These are phyloP conservation scores for Hypericum androsaemum DNA, from an alignment of 345 rosid genomes.

Conservation along the genomic window DNA sequence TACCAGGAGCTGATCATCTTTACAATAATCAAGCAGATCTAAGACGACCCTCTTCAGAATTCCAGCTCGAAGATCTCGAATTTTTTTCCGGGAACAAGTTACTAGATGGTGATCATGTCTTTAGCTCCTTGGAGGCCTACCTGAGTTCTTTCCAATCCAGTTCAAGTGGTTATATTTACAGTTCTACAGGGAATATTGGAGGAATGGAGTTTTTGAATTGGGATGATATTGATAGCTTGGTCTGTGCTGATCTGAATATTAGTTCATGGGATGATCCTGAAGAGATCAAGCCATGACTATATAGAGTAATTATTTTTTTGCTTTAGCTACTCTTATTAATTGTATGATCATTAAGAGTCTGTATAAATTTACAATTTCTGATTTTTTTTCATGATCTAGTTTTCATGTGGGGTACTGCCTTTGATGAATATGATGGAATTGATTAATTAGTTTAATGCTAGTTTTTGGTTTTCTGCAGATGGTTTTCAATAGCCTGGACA, in stretches of 20 bases:
- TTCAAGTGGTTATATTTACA: slow-evolving; percentile 21
- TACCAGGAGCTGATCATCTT: background rate
- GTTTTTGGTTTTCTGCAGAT: too few species aligned
- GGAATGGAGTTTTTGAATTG: slow-evolving; percentile 31
- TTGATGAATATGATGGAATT: too few species aligned
- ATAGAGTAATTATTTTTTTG: background rate
- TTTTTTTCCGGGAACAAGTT: too few species aligned
- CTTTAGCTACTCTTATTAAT: background rate
- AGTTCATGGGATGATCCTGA: slow-evolving; percentile 42
- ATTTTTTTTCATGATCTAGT: too few species aligned
- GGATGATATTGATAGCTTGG: slow-evolving; percentile 46
- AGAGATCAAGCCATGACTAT: slow-evolving; percentile 31
- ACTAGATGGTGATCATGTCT: too few species aligned
- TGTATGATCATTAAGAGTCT: slow-evolving; percentile 7
- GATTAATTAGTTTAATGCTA: too few species aligned
- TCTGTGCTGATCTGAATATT: slow-evolving; percentile 30
- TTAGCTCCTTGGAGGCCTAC: background rate
- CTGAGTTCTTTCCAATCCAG: slow-evolving; percentile 11
- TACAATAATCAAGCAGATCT: too few species aligned
- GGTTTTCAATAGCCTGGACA: too few species aligned
- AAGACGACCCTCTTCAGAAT: too few species aligned
- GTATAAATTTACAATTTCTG: slow-evolving; percentile 2
- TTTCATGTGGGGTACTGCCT: too few species aligned
- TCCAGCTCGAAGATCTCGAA: too few species aligned
- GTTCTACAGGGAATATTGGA: slow-evolving; percentile 19